A percentile compares a stretch with the other conserved stretches of the same genome.
phyloP scores from a whole-genome alignment of 2,329 filamentous ascomycete genomes.

The Aaosphaeria arxii region DNA sequence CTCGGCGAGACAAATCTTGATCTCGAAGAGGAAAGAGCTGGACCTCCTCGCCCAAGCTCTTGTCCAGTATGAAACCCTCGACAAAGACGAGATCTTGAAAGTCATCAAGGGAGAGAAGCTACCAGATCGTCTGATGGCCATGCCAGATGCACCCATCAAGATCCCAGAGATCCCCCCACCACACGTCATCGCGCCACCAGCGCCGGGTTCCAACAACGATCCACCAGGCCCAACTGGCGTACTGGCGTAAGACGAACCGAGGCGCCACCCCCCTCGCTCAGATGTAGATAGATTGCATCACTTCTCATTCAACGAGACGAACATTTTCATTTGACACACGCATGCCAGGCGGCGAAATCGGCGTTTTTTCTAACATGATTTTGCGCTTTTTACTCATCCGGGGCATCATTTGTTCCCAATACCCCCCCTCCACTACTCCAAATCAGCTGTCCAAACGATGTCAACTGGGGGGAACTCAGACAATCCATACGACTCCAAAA shows the following conservation, averaged over 20 bases:
- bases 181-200: background rate
- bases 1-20: constrained; percentile 69
- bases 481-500: too few relatives aligned
- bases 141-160: constrained; percentile 62
- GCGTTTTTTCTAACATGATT: too few relatives aligned
- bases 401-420: too few relatives aligned
- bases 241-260: background rate
- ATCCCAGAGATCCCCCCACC: constrained; percentile 53
- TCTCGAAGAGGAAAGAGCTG: constrained; percentile 74
- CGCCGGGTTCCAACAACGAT: background rate
- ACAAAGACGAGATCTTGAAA: constrained; percentile 84
- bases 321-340: too few relatives aligned
- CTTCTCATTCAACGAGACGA: too few relatives aligned
- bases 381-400: too few relatives aligned
- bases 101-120: constrained; percentile 85
- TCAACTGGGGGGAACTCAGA: too few relatives aligned
- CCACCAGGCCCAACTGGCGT: background rate
- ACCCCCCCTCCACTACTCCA: too few relatives aligned
- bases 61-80: constrained; percentile 90
- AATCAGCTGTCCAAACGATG: too few relatives aligned
- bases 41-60: constrained; percentile 85
- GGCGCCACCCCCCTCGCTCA: too few relatives aligned
- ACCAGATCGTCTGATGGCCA: constrained; percentile 60
- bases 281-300: too few relatives aligned
- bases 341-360: too few relatives aligned